A percentile compares a stretch with the other conserved stretches of the same genome.
phyloP scores from a whole-genome alignment of 441 rosid species.

The Croton laevigatus region DNA sequence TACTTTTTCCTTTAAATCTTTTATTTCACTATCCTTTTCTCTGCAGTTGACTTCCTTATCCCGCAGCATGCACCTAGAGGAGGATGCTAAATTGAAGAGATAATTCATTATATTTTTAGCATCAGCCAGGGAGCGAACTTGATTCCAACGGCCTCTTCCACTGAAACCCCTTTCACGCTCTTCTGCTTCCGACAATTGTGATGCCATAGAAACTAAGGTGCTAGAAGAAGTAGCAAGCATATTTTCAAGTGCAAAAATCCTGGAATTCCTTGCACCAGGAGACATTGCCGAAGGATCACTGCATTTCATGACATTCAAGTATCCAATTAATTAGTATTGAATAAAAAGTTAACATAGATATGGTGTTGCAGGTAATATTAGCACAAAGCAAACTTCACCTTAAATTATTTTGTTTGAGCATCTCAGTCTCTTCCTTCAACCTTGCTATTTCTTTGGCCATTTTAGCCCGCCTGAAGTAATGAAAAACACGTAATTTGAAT shows the following conservation, averaged over 20 bases:
- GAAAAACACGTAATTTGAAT: conserved; percentile 18
- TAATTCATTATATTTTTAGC: conserved; percentile 83
- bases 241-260: conserved; percentile 91
- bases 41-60: conserved; percentile 81
- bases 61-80: conserved; percentile 79
- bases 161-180: conserved; percentile 82
- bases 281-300: conserved; percentile 73
- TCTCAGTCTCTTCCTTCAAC: conserved; percentile 71
- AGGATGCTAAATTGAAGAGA: conserved; percentile 81
- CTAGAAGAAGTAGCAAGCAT: conserved; percentile 92
- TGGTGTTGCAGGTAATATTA: not conserved
- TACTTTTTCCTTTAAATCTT: conserved; percentile 71
- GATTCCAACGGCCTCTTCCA: conserved; percentile 98
- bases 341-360: conserved; percentile 1
- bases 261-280: conserved; percentile 96
- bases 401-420: conserved; percentile 53
- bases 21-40: conserved; percentile 68
- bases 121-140: conserved; percentile 83
- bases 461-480: conserved; percentile 68
- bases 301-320: conserved; percentile 29
- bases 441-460: conserved; percentile 86
- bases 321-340: conserved; percentile 4
- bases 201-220: conserved; percentile 92
- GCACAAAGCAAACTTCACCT: conserved; percentile 40
- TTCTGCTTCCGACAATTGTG: conserved; percentile 97